Base-by-base conservation (phyloP, 2,329 filamentous ascomycete genomes). In the Diplodia sapinea region DNA sequence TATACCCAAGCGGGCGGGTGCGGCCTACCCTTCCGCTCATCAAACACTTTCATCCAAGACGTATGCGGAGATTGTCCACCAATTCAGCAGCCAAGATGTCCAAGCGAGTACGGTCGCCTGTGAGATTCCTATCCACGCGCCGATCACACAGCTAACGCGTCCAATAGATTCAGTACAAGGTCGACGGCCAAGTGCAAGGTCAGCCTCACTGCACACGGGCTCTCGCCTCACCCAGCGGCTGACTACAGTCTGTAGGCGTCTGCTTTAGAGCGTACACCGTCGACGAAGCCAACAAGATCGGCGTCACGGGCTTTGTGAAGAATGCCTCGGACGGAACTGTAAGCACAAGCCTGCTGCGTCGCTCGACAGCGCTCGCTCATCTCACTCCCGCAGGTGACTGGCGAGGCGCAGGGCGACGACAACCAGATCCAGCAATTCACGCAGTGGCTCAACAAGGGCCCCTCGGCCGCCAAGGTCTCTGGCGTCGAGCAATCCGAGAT, bases 371-470 rank as follows among this genome's bases (percentile, higher is more conserved):
- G 33, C 56, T 36, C 52, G 67, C 40, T 61, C n/a, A 57, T 23
- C 9, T 2, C 7, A n/a, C 7, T 26, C 51, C 29, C n/a, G 4
- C 71, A 97, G 92, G 94, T 98, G 56, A 88, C 92, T 75, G 94
- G 94, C 31, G 94, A 97, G 80, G 93, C 90, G 5, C 94, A 98
- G 77, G 94, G 93, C 36, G 83, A 86, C 1, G 84, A 88, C 1
- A 84, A 87, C 0, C 79, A 85, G 2, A 77, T 98, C 31, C 79
- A 88, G 64, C 86, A 88, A 66, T 90, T 97, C 71, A 80, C 96
- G 43, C 87, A 90, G 72, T 88, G 92, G 70, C 81, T 97, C 56
- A 86, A 93, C 73, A 85, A 87, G 64, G 94, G 94, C 0, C 94
- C 94, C 0, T 81, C 84, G 1, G 83, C 87, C 66, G 89, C 94